Evolutionary conservation across 805 yeast species (phyloP), one percentile per base, ranked within the genome.

Genomic region (Vanderwaltozyma tropicalis): DNA sequence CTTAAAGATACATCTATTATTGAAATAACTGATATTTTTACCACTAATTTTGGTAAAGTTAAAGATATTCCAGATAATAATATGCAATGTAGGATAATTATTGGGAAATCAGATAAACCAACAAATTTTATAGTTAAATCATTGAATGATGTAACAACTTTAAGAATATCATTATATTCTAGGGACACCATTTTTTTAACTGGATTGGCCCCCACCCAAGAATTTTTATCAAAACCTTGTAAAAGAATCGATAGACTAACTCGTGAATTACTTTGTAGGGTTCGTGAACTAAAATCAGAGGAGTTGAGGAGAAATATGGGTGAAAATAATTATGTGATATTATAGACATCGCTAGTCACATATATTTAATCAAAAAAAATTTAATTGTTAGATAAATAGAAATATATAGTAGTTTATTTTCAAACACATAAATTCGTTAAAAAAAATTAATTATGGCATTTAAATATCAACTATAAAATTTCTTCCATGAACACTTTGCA

Each of bases 291-390:
- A 32, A 42, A 56, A 28, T 45, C 47, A 19, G 43, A 41, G 16
- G 57, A 56, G 17, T 43, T 57, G 17, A 50, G 57, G 31, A 52
- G 57, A 31, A 50, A 52, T 32, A 39, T 56, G 22, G 62, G 61
- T 21, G 57, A 55, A 32, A 56, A 55, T 33, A 50, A 49, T 34
- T 53, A 53, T 36, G 17, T 42, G 14, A 4, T 15, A 2, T 20
- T 26, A 16, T 10, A 34, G 11, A 5, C 20, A 19, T 28, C 14
- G 21, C 11, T 4, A 15, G n/a, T 10, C 10, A 9, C 17, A 8
- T 24, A 7, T 24, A 8, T 8, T 24, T 24, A 10, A 8, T 8
- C 4, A 8, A 24, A 24, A 24, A 24, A 11, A 24, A 7, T 24
- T 24, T 4, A 4, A 24, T 8, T 10, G 10, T 21, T 21, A 7